A percentile compares a stretch with the other conserved stretches of the same genome.
Evolutionary conservation across 1,284 basidiomycete genomes (phyloP).

Genomic region (Ustilago sp.): DNA sequence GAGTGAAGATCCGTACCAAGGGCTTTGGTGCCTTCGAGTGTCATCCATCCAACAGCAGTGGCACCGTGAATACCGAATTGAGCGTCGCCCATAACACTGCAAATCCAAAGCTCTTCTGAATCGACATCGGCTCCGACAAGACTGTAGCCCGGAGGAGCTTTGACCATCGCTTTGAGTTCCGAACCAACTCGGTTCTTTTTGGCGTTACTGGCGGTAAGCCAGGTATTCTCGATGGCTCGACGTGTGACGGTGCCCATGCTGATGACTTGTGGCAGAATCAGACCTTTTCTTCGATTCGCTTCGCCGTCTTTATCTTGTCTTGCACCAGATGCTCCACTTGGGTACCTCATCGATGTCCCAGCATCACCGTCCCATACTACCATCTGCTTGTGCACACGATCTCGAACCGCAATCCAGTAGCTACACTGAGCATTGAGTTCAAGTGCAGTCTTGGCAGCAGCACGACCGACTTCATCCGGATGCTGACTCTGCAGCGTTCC

Average conservation of each 20-base stretch:
- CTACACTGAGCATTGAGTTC: constrained; percentile 94
- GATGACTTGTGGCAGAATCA: constrained; percentile 95
- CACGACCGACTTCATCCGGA: constrained; percentile 72
- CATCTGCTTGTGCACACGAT: constrained; percentile 92
- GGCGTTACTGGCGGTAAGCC: constrained; percentile 97
- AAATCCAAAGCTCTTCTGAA: constrained; percentile 99
- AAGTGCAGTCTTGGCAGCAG: constrained; percentile 84
- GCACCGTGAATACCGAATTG: constrained; percentile 98
- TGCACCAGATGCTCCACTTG: constrained; percentile 49
- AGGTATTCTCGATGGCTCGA: constrained; percentile 96
- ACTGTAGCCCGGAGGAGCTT: constrained; percentile 89
- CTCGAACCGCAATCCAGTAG: constrained; percentile 96
- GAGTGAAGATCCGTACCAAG: constrained; percentile 96
- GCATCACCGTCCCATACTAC: constrained; percentile 82
- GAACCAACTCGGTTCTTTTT: constrained; percentile 97
- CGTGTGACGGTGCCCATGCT: constrained; percentile 99
- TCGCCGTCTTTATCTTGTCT: constrained; percentile 33
- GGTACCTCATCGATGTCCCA: constrained; percentile 70
- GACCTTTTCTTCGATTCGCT: constrained; percentile 77
- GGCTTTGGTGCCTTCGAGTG: constrained; percentile 96
- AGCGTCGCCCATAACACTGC: constrained; percentile 97
- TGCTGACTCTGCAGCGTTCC: constrained; percentile 73
- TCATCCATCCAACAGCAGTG: constrained; percentile 99
- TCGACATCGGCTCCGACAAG: constrained; percentile 99
- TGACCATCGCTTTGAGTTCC: constrained; percentile 97